These are phyloP conservation scores for Vigna angularis DNA, from an alignment of 306 rosid species.

Conservation along the genomic window DNA sequence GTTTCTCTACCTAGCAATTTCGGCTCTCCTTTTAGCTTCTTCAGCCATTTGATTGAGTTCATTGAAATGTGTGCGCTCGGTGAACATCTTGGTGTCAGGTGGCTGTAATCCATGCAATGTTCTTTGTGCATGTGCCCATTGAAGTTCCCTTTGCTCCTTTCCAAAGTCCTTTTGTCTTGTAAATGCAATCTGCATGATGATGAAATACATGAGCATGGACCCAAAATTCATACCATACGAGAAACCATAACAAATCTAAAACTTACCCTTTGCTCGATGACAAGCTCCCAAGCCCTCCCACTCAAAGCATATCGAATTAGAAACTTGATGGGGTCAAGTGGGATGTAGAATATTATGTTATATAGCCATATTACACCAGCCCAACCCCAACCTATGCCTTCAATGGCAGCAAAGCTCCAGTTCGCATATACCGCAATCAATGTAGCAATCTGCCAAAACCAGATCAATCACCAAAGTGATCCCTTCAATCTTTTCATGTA, in stretches of 20 bases:
- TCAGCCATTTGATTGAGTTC: conserved; percentile 94
- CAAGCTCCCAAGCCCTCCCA: conserved; percentile 95
- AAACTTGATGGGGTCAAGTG: conserved; percentile 83
- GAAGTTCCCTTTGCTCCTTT: conserved; percentile 95
- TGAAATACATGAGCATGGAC: conserved; percentile 25
- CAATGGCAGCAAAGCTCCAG: conserved; percentile 88
- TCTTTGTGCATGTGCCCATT: conserved; percentile 95
- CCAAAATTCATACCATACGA: background rate
- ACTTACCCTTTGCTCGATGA: conserved; percentile 88
- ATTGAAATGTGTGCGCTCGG: conserved; percentile 75
- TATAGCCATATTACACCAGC: conserved; percentile 94
- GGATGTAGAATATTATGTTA: conserved; percentile 78
- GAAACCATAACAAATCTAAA: background rate
- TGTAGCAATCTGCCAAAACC: conserved; percentile 76
- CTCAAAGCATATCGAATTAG: conserved; percentile 80
- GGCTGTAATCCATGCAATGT: conserved; percentile 84
- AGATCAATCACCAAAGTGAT: background rate
- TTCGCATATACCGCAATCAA: conserved; percentile 86
- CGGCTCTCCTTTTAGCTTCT: conserved; percentile 96
- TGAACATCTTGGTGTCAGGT: conserved; percentile 84
- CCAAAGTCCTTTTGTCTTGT: conserved; percentile 97
- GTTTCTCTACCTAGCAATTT: conserved; percentile 72
- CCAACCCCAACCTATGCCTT: conserved; percentile 99
- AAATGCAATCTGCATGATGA: conserved; percentile 74
- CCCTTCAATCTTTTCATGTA: background rate